Evolutionary conservation across 2,329 filamentous ascomycete species (phyloP).

Genomic region (Arthroderma sp.): DNA sequence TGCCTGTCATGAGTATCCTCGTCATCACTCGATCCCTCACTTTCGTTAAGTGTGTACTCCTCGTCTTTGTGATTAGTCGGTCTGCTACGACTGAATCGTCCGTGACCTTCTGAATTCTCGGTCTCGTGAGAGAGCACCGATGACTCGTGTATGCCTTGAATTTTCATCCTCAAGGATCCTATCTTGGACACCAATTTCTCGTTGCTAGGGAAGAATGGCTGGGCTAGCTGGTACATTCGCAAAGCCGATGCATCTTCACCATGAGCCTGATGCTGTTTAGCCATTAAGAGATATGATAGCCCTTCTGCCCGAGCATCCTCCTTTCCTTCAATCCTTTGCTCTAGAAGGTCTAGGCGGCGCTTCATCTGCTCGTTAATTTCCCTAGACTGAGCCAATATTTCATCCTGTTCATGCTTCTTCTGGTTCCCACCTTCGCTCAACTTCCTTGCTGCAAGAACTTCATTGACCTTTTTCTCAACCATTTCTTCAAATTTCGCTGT

Average conservation of each 20-base stretch:
- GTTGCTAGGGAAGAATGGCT: constrained; percentile 77
- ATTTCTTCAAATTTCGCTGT: constrained; percentile 74
- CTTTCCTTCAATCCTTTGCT: constrained; percentile 66
- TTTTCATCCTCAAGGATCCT: constrained; percentile 37
- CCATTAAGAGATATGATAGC: constrained; percentile 74
- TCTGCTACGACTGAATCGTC: constrained; percentile 7
- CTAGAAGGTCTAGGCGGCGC: constrained; percentile 66
- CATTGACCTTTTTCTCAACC: constrained; percentile 81
- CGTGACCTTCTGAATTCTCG: no score
- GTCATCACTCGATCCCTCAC: constrained; percentile 21
- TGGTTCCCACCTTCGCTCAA: constrained; percentile 41
- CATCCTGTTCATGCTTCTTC: background rate
- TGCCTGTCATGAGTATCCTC: constrained; percentile 6
- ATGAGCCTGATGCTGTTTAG: constrained; percentile 73
- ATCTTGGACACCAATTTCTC: constrained; percentile 55
- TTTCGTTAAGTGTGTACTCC: constrained; percentile 7
- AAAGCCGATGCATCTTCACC: constrained; percentile 68
- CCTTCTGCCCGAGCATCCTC: constrained; percentile 72
- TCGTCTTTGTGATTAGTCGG: constrained; percentile 1
- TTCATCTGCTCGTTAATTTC: constrained; percentile 67
- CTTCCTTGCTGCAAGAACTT: constrained; percentile 68
- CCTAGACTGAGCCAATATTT: constrained; percentile 23
- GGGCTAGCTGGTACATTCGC: constrained; percentile 71
- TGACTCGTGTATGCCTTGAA: constrained; percentile 14
- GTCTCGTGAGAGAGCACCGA: no score